Evolutionary conservation across 2,329 filamentous ascomycete species (phyloP).

Genomic region (Colletotrichum somersetense): DNA sequence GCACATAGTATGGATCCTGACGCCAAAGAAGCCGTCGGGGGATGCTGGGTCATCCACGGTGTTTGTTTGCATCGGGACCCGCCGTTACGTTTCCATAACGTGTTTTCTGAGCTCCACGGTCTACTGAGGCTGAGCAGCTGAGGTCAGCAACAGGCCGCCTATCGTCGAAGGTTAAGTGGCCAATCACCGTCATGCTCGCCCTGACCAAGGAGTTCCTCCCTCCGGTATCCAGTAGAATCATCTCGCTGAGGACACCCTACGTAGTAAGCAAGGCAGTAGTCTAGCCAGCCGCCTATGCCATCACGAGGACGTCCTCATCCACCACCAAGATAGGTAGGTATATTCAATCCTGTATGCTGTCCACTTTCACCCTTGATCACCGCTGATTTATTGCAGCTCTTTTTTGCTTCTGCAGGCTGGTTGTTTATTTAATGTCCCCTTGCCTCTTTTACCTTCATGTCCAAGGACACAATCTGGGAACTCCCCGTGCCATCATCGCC

Average conservation of each 20-base stretch:
- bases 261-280: background rate
- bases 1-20: background rate
- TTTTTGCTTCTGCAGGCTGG: background rate
- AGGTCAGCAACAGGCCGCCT: conserved; percentile 3
- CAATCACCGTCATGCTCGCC: conserved; percentile 23
- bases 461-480: too few species aligned
- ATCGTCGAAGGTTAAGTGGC: background rate
- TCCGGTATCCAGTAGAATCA: conserved; percentile 12
- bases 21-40: background rate
- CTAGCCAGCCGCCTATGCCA: background rate
- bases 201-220: conserved; percentile 34
- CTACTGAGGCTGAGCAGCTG: background rate
- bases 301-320: conserved; percentile 33
- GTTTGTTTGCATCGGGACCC: background rate
- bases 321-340: background rate
- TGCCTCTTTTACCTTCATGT: background rate
- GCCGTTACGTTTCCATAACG: conserved; percentile 23
- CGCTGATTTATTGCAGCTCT: background rate
- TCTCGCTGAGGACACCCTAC: background rate
- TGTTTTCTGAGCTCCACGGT: background rate
- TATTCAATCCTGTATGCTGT: background rate
- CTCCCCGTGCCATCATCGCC: too few species aligned
- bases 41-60: conserved; percentile 12
- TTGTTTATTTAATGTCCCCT: background rate
- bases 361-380: background rate